Base-by-base conservation (phyloP, 768 basidiomycete species). In the Floccularia luteovirens region DNA sequence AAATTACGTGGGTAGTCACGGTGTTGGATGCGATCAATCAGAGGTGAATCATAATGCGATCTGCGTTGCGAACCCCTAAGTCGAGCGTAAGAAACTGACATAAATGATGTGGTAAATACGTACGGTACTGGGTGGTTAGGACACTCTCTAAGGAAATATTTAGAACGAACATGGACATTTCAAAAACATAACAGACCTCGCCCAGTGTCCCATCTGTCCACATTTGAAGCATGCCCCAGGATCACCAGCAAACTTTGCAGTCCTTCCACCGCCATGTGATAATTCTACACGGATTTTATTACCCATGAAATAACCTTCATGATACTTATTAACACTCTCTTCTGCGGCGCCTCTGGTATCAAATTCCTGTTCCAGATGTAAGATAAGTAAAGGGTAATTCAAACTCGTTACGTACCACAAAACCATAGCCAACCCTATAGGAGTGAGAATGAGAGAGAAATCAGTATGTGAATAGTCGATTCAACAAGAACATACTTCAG, bases 301-400 rank as follows among this genome's bases (percentile, higher is more conserved):
- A 31, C 90, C 89, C 87, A 92, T 88, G 57, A 92, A 92, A 46
- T 70, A 82, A 1, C 89, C 88, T 65, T 90, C 88, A 46, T 92
- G 75, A 51, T 91, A 92, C 55, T 90, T 90, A 3, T 79, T 75
- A 4, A 91, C 86, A 43, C 87, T 88, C 58, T 87, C 82, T 55
- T 90, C 87, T 1, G 89, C 89, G 28, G 89, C 83, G 49, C 83
- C 80, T 33, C 75, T 73, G 36, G 43, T 81, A 23, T 89, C 87
- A 48, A 91, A 91, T 76, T 90, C 89, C 88, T 91, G 47, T 1
- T 34, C 22, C 20, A 27, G 20, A 19, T 20, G 21, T 38, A 38
- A 46, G 28, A 54, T 44, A 27, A 37, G 31, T 23, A 20, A 45
- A 14, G 35, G 22, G 31, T 1, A 39, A 10, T 19, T 31, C 5